These are phyloP conservation scores for Sesbania bispinosa DNA, from an alignment of 306 rosid species.

Conservation along the genomic window DNA sequence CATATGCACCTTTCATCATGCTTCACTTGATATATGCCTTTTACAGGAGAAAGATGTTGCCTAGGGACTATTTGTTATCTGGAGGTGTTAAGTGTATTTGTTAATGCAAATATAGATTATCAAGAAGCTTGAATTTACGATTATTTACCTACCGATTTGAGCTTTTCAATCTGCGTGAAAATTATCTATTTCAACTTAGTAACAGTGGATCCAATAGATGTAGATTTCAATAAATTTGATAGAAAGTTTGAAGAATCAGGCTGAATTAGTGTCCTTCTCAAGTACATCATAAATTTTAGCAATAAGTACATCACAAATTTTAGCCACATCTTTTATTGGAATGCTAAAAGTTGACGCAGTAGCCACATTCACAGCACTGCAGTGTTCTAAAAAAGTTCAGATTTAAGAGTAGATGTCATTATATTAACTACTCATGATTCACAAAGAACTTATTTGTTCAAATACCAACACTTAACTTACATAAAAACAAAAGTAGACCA, in stretches of 20 bases:
- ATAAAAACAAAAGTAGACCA: background rate
- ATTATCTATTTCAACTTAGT: background rate
- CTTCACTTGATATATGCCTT: background rate
- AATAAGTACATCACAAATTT: background rate
- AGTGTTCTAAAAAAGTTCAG: background rate
- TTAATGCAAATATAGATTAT: background rate
- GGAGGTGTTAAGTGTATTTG: background rate
- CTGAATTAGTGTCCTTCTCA: background rate
- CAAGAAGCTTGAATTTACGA: background rate
- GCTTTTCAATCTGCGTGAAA: background rate
- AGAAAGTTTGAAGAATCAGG: background rate
- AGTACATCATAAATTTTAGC: too few species aligned
- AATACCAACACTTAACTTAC: background rate
- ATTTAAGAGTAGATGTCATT: background rate
- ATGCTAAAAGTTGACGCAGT: background rate
- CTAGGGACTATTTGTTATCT: background rate
- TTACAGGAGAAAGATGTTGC: background rate
- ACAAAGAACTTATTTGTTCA: background rate
- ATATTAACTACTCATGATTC: background rate
- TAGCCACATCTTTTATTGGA: background rate
- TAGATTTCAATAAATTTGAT: background rate
- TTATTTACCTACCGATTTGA: background rate
- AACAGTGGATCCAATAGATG: background rate
- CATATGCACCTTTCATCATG: background rate
- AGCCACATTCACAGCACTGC: background rate